Evolutionary conservation across 345 rosid genomes (phyloP).

Genomic region (Theobroma cacao): DNA sequence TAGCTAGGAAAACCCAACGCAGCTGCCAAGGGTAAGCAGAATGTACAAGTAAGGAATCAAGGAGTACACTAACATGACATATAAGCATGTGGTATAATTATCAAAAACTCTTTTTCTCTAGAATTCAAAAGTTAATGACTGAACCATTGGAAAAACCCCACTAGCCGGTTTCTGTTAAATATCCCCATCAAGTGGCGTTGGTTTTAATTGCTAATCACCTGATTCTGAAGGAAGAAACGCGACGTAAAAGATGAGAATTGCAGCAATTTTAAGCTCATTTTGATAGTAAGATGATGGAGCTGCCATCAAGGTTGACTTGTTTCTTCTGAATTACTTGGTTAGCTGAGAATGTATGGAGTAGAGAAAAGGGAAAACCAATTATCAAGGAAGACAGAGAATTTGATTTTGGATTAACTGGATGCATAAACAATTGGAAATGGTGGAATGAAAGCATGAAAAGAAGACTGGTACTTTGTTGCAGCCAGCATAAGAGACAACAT

Average conservation of each 20-base stretch:
- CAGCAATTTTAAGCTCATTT: not conserved
- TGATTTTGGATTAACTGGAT: not conserved
- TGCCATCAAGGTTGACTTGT: not conserved
- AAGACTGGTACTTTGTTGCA: not conserved
- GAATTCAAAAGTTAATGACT: no score
- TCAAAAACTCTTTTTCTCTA: not conserved
- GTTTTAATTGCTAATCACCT: slow-evolving; percentile 17
- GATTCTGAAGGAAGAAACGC: slow-evolving; percentile 16
- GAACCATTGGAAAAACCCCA: not conserved
- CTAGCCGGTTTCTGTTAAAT: not conserved
- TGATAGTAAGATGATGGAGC: not conserved
- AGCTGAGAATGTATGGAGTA: not conserved
- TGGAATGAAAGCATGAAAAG: not conserved
- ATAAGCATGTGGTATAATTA: not conserved
- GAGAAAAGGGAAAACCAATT: not conserved
- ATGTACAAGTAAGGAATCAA: not conserved
- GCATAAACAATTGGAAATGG: not conserved
- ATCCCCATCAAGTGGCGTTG: not conserved
- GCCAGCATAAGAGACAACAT: not conserved
- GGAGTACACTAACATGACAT: not conserved
- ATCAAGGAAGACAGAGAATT: not conserved
- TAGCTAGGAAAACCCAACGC: not conserved
- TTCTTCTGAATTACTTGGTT: not conserved
- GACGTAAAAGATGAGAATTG: slow-evolving; percentile 13
- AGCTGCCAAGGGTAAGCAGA: not conserved